Evolutionary conservation across 2,329 filamentous ascomycete genomes (phyloP).

Genomic region (Colletotrichum gloeosporioides): DNA sequence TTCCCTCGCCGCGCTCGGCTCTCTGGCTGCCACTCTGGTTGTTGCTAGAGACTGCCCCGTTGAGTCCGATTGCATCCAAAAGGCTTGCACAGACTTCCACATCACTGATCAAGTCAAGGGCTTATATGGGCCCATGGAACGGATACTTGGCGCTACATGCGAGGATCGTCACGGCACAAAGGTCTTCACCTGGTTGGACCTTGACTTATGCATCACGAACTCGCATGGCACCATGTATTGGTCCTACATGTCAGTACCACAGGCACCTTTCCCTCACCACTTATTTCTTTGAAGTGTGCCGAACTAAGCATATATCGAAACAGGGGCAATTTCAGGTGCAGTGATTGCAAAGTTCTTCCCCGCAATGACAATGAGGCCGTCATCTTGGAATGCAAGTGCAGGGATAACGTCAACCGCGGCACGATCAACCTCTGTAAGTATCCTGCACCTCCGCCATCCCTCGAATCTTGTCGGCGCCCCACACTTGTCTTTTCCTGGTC

Average conservation of each 20-base stretch:
- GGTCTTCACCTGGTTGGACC: not conserved
- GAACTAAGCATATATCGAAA: not conserved
- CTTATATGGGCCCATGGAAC: not conserved
- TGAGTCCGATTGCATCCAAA: conserved; percentile 1
- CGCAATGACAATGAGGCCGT: not conserved
- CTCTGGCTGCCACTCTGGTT: not conserved
- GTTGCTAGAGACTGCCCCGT: not conserved
- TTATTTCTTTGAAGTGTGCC: not conserved
- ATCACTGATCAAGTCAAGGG: not conserved
- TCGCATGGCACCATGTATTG: not conserved
- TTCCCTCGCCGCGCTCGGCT: not conserved
- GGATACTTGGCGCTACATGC: not conserved
- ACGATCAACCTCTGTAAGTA: conserved; percentile 7
- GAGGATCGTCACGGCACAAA: not conserved
- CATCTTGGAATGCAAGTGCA: not conserved
- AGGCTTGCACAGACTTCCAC: not conserved
- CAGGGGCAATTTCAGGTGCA: not conserved
- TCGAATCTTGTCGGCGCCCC: not conserved
- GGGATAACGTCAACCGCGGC: not conserved
- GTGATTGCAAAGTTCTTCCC: not conserved
- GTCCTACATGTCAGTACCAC: not conserved
- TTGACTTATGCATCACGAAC: not conserved
- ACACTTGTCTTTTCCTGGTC: not conserved
- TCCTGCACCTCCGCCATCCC: fast-evolving
- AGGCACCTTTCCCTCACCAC: not conserved